phyloP scores from a whole-genome alignment of 2,329 filamentous ascomycete genomes.

The Ceratocystis eucalypticola region DNA sequence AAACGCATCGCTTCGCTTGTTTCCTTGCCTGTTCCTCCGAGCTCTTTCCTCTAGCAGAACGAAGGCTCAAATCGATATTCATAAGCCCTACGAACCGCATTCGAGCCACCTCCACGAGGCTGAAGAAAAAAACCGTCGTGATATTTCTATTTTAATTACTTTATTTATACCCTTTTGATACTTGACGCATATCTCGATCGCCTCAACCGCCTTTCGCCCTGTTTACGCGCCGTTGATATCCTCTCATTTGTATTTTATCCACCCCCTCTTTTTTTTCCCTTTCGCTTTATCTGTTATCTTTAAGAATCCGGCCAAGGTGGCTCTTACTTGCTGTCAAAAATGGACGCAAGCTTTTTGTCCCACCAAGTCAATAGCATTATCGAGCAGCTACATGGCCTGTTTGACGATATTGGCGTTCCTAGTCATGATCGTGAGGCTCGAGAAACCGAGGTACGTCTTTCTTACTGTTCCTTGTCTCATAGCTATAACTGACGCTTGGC shows the following conservation, averaged over 20 bases:
- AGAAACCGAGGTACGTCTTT: slow-evolving; percentile 63
- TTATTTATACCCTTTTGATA: background rate
- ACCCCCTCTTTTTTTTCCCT: slow-evolving; percentile 7
- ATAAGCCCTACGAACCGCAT: background rate
- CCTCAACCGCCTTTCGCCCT: background rate
- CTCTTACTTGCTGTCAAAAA: slow-evolving; percentile 27
- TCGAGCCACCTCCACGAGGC: background rate
- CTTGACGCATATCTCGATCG: background rate
- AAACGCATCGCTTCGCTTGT: background rate
- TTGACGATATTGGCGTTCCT: slow-evolving; percentile 95
- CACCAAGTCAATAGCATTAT: slow-evolving; percentile 94
- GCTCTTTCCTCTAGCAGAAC: background rate
- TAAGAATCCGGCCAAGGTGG: background rate
- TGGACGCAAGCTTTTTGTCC: slow-evolving; percentile 86
- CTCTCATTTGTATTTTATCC: slow-evolving; percentile 1
- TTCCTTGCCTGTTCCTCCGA: background rate
- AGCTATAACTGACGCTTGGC: background rate
- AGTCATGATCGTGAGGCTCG: slow-evolving; percentile 80
- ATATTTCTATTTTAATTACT: background rate
- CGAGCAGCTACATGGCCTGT: slow-evolving; percentile 80
- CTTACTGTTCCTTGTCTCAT: background rate
- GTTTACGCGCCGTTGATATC: background rate
- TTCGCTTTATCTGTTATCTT: slow-evolving; percentile 1
- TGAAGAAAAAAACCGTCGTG: background rate
- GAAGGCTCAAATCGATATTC: background rate